Evolutionary conservation across 306 rosid species (phyloP).

Genomic region (Oemleria cerasiformis): DNA sequence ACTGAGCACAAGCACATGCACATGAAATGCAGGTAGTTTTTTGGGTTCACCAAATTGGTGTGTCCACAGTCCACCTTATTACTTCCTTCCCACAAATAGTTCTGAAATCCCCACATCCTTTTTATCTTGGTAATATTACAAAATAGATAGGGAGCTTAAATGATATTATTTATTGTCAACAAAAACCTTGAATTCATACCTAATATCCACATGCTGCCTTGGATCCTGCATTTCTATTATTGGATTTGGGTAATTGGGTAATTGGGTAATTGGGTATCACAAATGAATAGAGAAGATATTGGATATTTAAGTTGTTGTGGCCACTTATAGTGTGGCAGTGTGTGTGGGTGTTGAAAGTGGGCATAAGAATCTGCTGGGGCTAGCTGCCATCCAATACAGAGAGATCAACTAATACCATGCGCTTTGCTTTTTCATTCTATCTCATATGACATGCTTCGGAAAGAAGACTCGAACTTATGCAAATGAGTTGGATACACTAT

Average conservation of each 20-base stretch:
- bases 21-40: conserved; percentile 6
- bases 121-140: too few relatives aligned
- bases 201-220: neutral
- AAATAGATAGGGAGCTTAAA: neutral
- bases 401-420: conserved; percentile 23
- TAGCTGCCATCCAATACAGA: conserved; percentile 42
- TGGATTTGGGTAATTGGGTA: too few relatives aligned
- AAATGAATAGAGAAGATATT: neutral
- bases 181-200: conserved; percentile 12
- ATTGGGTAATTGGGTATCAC: neutral
- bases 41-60: neutral
- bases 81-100: neutral
- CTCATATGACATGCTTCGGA: too few relatives aligned
- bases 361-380: neutral
- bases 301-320: conserved; percentile 16
- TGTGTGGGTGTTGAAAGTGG: neutral
- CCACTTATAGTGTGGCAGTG: conserved; percentile 19
- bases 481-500: too few relatives aligned
- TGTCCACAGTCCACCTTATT: neutral
- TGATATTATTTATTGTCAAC: neutral
- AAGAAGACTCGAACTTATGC: too few relatives aligned
- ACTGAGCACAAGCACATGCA: conserved; percentile 15
- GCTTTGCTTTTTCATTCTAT: conserved; percentile 15
- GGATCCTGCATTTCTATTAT: neutral
- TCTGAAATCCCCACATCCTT: neutral